Evolutionary conservation across 2,329 filamentous ascomycete genomes (phyloP), one percentile per base, ranked within the genome.

Genomic region (Teratosphaeria pseudoeucalypti): DNA sequence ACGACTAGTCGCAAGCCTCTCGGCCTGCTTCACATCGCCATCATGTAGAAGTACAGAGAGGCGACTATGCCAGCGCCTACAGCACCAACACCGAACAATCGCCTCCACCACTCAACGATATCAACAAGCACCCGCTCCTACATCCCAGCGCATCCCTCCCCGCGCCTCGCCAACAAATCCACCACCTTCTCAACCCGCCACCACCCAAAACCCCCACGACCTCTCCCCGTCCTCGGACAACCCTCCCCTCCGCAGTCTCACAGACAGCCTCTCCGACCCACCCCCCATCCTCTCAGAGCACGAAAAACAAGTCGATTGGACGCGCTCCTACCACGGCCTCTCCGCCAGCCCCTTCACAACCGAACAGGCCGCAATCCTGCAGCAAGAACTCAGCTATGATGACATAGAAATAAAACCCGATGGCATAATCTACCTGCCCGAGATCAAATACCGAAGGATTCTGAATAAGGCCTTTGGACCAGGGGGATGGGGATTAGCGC

Each of bases 371-470:
- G 80, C 84, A 16, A 81, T 89, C 23, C 80, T 96, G 54, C 82
- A 88, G 63, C 79, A 82, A 59, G 85, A 86, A 1, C 73, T 95
- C 12, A 77, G 84, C 58, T 76, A 82, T 0, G 81, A 86, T 55
- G 92, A 97, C 75, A 86, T 99, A 58, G 94, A 99, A 78, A 88
- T 99, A 72, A 99, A 99, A 79, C 92, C 94, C 34, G 94, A 99
- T 77, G 94, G 94, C 37, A 92, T 99, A 66, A 79, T 97, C 61
- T 99, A 97, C 73, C 79, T 99, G 60, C 94, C 94, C 12, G 94
- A 99, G 80, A 97, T 99, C 79, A 96, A 97, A 78, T 99, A 99
- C 77, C 81, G 94, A 53, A 81, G 92, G 63, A 92, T 95, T 64
- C 76, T 99, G 68, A 96, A 97, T 74, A 79, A 81, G 68, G 90